Percentiles rank a stretch among this genome's conserved stretches.
Conservation (phyloP, 306 rosid genomes). For the Begonia fuchsioides region DNA sequence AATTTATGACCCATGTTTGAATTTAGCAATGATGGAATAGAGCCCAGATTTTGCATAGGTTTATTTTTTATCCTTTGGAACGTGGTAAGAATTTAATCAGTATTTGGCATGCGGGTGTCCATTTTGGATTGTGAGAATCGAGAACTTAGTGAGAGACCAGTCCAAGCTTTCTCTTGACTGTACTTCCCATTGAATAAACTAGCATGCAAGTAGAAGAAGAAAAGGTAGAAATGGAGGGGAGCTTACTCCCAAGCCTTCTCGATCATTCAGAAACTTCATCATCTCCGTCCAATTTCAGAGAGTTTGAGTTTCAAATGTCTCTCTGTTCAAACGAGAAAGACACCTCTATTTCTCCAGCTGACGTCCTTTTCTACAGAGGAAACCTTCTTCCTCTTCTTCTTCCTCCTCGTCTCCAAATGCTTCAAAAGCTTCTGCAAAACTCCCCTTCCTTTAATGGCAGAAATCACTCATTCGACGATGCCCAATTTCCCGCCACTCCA, state of each 20-base stretch:
- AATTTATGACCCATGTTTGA: too few relatives aligned
- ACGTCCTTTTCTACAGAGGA: constrained; percentile 98
- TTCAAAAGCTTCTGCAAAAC: constrained; percentile 57
- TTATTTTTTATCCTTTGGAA: too few relatives aligned
- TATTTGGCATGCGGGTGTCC: too few relatives aligned
- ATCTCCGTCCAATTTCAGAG: constrained; percentile 40
- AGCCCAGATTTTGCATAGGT: too few relatives aligned
- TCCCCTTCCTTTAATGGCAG: constrained; percentile 17
- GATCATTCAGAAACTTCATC: constrained; percentile 19
- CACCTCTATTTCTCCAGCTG: constrained; percentile 70
- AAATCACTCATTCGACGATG: constrained; percentile 41
- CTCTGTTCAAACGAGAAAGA: constrained; percentile 40
- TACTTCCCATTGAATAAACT: constrained; percentile 37
- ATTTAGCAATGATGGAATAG: too few relatives aligned
- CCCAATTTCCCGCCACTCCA: constrained; percentile 62
- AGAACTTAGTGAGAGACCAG: too few relatives aligned
- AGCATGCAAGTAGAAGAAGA: constrained; percentile 62
- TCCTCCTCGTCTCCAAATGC: constrained; percentile 84
- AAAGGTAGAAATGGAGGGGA: constrained; percentile 79
- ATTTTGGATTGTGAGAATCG: too few relatives aligned
- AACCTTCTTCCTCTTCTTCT: constrained; percentile 96
- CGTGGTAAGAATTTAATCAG: too few relatives aligned
- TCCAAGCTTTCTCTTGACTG: neutral
- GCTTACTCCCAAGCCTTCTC: constrained; percentile 40
- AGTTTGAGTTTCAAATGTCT: constrained; percentile 97